phyloP scores from a whole-genome alignment of 768 basidiomycete genomes.

The Psilocybe subaeruginosa region DNA sequence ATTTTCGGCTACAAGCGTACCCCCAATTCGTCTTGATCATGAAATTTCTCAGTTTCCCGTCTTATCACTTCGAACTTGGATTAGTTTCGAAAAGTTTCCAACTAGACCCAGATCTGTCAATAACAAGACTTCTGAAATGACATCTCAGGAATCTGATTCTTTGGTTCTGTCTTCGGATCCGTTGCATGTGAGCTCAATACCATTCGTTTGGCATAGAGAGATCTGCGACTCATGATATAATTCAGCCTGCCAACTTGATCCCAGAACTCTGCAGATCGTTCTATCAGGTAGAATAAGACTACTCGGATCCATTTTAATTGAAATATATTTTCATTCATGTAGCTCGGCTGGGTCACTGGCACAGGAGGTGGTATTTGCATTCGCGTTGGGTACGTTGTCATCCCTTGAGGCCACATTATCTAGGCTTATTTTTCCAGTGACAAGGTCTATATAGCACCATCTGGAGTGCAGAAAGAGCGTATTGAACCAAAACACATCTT shows the following conservation, averaged over 20 bases:
- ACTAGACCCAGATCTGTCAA: neutral
- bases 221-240: constrained; percentile 9
- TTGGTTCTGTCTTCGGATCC: constrained; percentile 66
- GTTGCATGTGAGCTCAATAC: constrained; percentile 50
- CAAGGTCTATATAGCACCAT: constrained; percentile 85
- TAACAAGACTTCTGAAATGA: constrained; percentile 17
- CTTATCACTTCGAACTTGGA: neutral
- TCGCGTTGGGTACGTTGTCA: constrained; percentile 54
- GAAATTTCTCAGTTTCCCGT: constrained; percentile 5
- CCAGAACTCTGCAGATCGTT: constrained; percentile 84
- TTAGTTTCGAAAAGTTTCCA: neutral
- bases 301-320: neutral
- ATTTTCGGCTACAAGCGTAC: neutral
- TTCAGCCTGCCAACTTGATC: constrained; percentile 89
- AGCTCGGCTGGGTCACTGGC: constrained; percentile 91
- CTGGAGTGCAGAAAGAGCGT: constrained; percentile 90
- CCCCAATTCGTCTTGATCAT: constrained; percentile 10
- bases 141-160: constrained; percentile 38
- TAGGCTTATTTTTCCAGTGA: constrained; percentile 44
- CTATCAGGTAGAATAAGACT: constrained; percentile 49
- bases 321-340: constrained; percentile 6
- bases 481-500: constrained; percentile 86
- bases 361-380: constrained; percentile 86
- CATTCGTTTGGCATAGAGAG: neutral
- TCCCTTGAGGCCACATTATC: neutral